Evolutionary conservation across 2,329 filamentous ascomycete species (phyloP).

Genomic region (Penicillium sp.): DNA sequence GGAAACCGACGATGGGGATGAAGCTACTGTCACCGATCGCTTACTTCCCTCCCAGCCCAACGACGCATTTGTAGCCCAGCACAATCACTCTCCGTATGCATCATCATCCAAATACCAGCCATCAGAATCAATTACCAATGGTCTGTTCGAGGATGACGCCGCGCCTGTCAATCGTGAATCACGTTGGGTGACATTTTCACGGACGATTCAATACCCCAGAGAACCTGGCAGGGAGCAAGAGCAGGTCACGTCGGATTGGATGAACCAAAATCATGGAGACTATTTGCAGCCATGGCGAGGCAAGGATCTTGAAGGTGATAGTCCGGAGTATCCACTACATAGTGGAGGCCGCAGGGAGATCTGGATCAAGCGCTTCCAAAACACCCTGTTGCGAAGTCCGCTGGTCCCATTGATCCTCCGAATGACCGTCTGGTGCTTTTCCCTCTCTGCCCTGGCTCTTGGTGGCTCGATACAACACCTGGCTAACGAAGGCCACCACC

Average conservation of each 20-base stretch:
- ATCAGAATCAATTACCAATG: conserved; percentile 5
- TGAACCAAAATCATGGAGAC: conserved; percentile 47
- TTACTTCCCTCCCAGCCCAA: conserved; percentile 40
- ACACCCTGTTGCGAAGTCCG: conserved; percentile 73
- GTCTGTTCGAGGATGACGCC: conserved; percentile 10
- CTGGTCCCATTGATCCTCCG: conserved; percentile 85
- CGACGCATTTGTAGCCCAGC: conserved; percentile 48
- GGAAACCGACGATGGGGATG: conserved; percentile 34
- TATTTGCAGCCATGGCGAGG: conserved; percentile 57
- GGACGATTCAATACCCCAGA: conserved; percentile 44
- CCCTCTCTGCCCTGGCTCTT: conserved; percentile 76
- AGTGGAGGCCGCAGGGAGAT: conserved; percentile 53
- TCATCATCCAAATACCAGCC: conserved; percentile 28
- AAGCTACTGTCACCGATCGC: conserved; percentile 33
- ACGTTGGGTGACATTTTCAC: conserved; percentile 50
- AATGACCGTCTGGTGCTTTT: conserved; percentile 78
- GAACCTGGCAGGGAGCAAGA: conserved; percentile 39
- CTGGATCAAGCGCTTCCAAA: conserved; percentile 64
- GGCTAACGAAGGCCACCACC: conserved; percentile 49
- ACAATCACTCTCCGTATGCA: conserved; percentile 45
- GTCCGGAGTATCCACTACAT: conserved; percentile 52
- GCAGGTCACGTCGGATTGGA: conserved; percentile 47
- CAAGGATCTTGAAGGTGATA: conserved; percentile 48
- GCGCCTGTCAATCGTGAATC: conserved; percentile 37
- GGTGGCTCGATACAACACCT: conserved; percentile 72